Conservation (phyloP, 306 rosid genomes). For the Senna siamea region DNA sequence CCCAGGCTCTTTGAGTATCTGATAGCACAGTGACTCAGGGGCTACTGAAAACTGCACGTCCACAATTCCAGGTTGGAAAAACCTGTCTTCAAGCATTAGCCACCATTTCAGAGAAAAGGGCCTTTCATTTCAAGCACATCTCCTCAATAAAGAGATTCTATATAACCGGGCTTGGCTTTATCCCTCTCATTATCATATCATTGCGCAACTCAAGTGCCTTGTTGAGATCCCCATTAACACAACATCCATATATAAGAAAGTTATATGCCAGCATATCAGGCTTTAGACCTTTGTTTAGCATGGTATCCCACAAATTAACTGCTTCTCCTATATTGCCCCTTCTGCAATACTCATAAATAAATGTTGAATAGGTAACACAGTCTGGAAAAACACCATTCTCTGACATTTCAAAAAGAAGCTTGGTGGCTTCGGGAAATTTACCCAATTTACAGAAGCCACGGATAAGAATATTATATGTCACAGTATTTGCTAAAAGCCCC, state of each 20-base stretch:
- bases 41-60: slow-evolving; percentile 1
- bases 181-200: slow-evolving; percentile 73
- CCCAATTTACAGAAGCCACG: slow-evolving; percentile 86
- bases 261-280: slow-evolving; percentile 79
- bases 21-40: slow-evolving; percentile 11
- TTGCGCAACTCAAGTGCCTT: slow-evolving; percentile 83
- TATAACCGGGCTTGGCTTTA: slow-evolving; percentile 56
- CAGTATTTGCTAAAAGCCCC: slow-evolving; percentile 68
- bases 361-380: slow-evolving; percentile 83
- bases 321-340: slow-evolving; percentile 71
- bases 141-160: slow-evolving; percentile 17
- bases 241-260: slow-evolving; percentile 81
- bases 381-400: slow-evolving; percentile 71
- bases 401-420: slow-evolving; percentile 69
- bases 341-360: slow-evolving; percentile 78
- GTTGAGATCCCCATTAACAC: slow-evolving; percentile 72
- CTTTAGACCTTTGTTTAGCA: slow-evolving; percentile 77
- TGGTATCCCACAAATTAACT: slow-evolving; percentile 68
- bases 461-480: slow-evolving; percentile 81
- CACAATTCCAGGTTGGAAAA: slow-evolving; percentile 11
- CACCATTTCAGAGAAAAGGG: slow-evolving; percentile 12
- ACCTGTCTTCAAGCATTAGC: slow-evolving; percentile 24
- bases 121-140: slow-evolving; percentile 12
- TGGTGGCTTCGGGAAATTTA: slow-evolving; percentile 69
- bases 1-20: slow-evolving; percentile 9